Base-by-base conservation (phyloP, 768 basidiomycete species). In the Mrakia blollopis region DNA sequence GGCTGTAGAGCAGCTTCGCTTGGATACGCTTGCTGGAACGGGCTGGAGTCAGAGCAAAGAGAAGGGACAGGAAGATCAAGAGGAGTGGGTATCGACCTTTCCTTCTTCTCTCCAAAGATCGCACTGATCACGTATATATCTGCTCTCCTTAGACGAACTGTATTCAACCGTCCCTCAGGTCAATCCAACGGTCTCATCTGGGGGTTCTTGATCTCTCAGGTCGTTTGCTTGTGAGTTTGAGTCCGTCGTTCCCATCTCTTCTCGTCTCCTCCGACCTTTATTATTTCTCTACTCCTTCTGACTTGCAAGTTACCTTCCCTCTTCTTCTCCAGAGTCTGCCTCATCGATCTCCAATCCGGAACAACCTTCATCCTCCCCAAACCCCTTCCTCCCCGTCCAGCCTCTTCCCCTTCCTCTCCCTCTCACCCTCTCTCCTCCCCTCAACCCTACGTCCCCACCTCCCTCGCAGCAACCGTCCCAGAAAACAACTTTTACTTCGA, bases 131-230 rank as follows among this genome's bases (percentile, higher is more conserved):
- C 6, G 7, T 71, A n/a, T 18, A 28, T 44, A n/a, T 47, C 3
- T 13, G 32, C 16, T 13, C 10, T 47, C 39, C 11, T 7, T 14
- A 54, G 69, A 28, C 44, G 69, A 18, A 71, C 25, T 21, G 50
- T 71, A 11, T 50, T 30, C 28, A 54, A 47, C 28, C 47, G 50
- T 21, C 69, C 69, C 28, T 41, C 69, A 3, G 65, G 35, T n/a
- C 65, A 68, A 39, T 39, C 65, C 35, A 68, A 39, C 35, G 25
- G 18, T 37, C 65, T 68, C 65, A 68, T 68, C 65, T 68, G 65
- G 65, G 65, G 21, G 1, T 68, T 68, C 37, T 6, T 68, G 25
- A 21, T 39, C 23, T 68, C 65, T 7, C 65, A 68, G 37, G 23
- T 41, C 65, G 65, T 68, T 13, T 68, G 35, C 35, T 39, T 68